These are phyloP conservation scores for Jaapia argillacea DNA, from an alignment of 768 basidiomycete genomes.

Conservation along the genomic window DNA sequence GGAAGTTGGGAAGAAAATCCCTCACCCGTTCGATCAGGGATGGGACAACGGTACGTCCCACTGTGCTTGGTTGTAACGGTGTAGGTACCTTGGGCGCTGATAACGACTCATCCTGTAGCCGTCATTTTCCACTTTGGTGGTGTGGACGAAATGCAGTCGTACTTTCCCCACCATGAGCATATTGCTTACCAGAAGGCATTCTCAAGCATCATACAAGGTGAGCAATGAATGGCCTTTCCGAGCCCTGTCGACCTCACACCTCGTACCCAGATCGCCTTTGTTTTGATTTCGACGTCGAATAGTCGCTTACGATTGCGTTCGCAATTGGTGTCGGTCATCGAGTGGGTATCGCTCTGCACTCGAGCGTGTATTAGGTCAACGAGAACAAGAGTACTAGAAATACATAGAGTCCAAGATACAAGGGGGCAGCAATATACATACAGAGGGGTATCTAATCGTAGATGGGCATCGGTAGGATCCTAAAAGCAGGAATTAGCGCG, in stretches of 20 bases:
- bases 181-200: conserved; percentile 1
- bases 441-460: conserved; percentile 38
- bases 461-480: conserved; percentile 66
- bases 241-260: neutral
- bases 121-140: conserved; percentile 8
- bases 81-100: neutral
- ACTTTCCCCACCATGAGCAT: conserved; percentile 5
- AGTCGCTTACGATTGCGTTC: too few relatives aligned
- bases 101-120: conserved; percentile 5
- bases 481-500: conserved; percentile 15
- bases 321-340: too few relatives aligned
- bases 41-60: conserved; percentile 7
- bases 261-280: neutral
- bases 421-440: neutral
- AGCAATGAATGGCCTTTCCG: neutral
- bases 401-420: neutral
- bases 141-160: conserved; percentile 5
- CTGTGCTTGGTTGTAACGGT: neutral
- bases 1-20: conserved; percentile 6
- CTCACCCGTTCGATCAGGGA: conserved; percentile 3
- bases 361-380: too few relatives aligned
- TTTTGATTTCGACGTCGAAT: neutral
- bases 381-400: neutral
- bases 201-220: neutral
- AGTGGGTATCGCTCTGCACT: too few relatives aligned